Evolutionary conservation across 768 basidiomycete species (phyloP), one percentile per base, ranked within the genome.

Genomic region (Boletus coccyginus): DNA sequence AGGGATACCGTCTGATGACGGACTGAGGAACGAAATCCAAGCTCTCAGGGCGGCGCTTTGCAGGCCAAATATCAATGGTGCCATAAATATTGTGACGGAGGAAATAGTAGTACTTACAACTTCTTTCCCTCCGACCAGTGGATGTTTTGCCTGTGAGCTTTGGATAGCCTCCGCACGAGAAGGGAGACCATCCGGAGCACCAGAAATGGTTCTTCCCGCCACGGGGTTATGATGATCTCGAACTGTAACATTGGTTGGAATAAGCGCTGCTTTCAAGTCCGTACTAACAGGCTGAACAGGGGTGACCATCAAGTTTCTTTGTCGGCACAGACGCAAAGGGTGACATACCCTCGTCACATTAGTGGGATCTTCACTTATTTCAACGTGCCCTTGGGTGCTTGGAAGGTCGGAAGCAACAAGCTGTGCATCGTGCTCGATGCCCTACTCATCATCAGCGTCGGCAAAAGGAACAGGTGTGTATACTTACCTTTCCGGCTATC

Each of bases 11-110:
- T 35, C 60, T 57, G 21, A 67, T 47, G 35, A 70, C 68, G 3
- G 66, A 70, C 24, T 65, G 68, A 24, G 66, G 66, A 48, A 68
- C 46, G 46, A 69, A 68, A 9, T 53, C 52, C 43, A 68, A 49
- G 31, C 68, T 57, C 40, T 65, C 62, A 24, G 65, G 66, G 19
- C 60, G 66, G 50, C 12, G 41, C 11, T 55, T 56, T 6, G 31
- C 7, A 27, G 33, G 27, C 62, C 62, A 44, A 24, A 49, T 39
- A 36, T 51, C 17, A 10, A 44, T 35, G 0, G 17, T 46, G 24
- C n/a, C n/a, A 29, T 44, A 12, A 42, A 43, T 27, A 27, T n/a
- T 24, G 9, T n/a, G 33, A 44, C 14, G 31, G 10, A 46, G 17
- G 38, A 19, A 36, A 46, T 16, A 46, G 33, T 17, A 43, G 8